phyloP scores from a whole-genome alignment of 2,329 filamentous ascomycete genomes.

The Erysiphe pisi region DNA sequence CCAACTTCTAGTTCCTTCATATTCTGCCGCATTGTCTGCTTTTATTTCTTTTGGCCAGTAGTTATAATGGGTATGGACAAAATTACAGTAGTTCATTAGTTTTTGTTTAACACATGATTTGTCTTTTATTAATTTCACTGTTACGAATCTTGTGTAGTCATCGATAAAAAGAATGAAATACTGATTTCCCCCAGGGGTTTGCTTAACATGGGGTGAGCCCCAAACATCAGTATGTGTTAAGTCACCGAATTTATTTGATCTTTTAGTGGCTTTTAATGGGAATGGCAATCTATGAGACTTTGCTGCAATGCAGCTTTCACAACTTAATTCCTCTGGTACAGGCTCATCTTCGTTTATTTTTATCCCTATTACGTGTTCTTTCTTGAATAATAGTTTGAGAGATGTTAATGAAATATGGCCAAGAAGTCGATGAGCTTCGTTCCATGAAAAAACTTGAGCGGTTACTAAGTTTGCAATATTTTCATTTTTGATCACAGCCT shows the following conservation, averaged over 20 bases:
- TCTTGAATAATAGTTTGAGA: not conserved
- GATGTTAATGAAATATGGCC: conserved; percentile 20
- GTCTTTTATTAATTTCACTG: not conserved
- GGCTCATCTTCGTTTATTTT: not conserved
- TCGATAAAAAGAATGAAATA: conserved; percentile 19
- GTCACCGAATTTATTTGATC: not conserved
- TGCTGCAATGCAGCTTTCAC: not conserved
- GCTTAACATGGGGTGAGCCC: conserved; percentile 8
- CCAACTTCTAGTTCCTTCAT: not conserved
- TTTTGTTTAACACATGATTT: not conserved
- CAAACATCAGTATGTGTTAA: not conserved
- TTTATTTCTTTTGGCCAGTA: not conserved
- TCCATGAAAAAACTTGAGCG: not conserved
- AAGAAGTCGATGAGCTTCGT: not conserved
- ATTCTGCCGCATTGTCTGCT: not conserved
- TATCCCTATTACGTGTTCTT: not conserved
- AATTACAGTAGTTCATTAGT: not conserved
- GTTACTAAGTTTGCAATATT: not conserved
- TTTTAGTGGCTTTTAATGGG: not conserved
- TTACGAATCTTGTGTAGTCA: not conserved
- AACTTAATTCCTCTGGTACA: not conserved
- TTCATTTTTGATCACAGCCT: not conserved
- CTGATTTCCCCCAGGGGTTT: not conserved
- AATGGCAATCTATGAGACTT: not conserved
- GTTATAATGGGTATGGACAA: not conserved